phyloP scores from a whole-genome alignment of 78 protist species.

The Abeoforma whisleri region DNA sequence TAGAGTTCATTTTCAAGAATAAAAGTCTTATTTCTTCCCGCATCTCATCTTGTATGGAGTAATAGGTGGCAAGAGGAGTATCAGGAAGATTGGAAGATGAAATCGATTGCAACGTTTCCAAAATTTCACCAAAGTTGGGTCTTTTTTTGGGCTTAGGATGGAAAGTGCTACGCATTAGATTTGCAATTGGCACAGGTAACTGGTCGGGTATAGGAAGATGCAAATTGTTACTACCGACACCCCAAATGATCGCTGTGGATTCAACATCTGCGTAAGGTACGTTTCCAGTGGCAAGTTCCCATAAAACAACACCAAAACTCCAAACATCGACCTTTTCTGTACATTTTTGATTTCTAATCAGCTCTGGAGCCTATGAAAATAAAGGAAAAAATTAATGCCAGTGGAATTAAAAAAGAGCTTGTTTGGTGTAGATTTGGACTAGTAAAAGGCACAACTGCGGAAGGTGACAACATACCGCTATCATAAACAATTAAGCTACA shows the following conservation, averaged over 20 bases:
- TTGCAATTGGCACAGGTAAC: neutral
- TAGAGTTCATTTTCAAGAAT: neutral
- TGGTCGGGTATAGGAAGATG: neutral
- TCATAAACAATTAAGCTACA: too few relatives aligned
- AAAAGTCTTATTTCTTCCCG: neutral
- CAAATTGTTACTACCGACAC: neutral
- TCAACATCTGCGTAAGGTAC: neutral
- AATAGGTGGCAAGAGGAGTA: neutral
- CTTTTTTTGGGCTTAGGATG: neutral
- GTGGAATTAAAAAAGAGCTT: too few relatives aligned
- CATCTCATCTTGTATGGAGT: neutral
- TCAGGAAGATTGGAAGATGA: neutral
- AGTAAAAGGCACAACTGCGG: too few relatives aligned
- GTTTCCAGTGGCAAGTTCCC: neutral
- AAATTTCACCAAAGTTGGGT: neutral
- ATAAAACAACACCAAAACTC: conserved; percentile 18
- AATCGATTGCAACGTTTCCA: neutral
- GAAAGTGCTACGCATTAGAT: neutral
- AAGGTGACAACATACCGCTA: too few relatives aligned
- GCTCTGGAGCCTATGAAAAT: conserved; percentile 28
- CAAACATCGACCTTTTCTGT: conserved; percentile 1
- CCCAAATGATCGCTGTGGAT: neutral
- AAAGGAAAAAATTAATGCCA: too few relatives aligned
- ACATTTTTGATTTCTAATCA: neutral
- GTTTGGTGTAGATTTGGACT: too few relatives aligned